Conservation (phyloP, 257 asterid species). For the Marsdenia floribunda region DNA sequence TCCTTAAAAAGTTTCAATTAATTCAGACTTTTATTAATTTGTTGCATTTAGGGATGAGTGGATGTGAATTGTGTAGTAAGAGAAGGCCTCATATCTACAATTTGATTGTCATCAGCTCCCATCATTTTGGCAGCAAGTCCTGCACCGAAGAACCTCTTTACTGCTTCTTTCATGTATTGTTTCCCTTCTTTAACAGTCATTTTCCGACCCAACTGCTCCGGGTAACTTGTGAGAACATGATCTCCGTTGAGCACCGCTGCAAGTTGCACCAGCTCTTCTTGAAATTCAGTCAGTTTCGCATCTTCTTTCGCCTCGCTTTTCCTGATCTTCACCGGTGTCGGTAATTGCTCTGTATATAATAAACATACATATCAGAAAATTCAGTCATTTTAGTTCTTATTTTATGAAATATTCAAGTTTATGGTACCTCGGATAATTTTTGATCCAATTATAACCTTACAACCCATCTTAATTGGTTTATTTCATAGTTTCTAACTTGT, state of each 20-base stretch:
- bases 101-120: constrained; percentile 58
- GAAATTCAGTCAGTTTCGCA: constrained; percentile 67
- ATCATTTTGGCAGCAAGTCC: constrained; percentile 49
- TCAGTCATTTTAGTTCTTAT: too few relatives aligned
- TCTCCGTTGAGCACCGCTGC: constrained; percentile 89
- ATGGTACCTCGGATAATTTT: too few relatives aligned
- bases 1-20: too few relatives aligned
- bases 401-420: too few relatives aligned
- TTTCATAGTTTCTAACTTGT: too few relatives aligned
- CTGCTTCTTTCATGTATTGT: constrained; percentile 56
- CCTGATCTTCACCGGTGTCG: constrained; percentile 59
- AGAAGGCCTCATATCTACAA: constrained; percentile 79
- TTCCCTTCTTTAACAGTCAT: constrained; percentile 71
- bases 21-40: not conserved
- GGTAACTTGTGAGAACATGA: constrained; percentile 41
- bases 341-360: constrained; percentile 39
- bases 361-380: not conserved
- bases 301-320: constrained; percentile 61
- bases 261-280: constrained; percentile 71
- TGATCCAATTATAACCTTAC: too few relatives aligned
- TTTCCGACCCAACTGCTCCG: constrained; percentile 37
- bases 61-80: constrained; percentile 48
- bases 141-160: constrained; percentile 64
- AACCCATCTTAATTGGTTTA: too few relatives aligned
- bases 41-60: not conserved